phyloP scores from a whole-genome alignment of 768 basidiomycete species.

The Pseudohyphozyma bogoriensis region DNA sequence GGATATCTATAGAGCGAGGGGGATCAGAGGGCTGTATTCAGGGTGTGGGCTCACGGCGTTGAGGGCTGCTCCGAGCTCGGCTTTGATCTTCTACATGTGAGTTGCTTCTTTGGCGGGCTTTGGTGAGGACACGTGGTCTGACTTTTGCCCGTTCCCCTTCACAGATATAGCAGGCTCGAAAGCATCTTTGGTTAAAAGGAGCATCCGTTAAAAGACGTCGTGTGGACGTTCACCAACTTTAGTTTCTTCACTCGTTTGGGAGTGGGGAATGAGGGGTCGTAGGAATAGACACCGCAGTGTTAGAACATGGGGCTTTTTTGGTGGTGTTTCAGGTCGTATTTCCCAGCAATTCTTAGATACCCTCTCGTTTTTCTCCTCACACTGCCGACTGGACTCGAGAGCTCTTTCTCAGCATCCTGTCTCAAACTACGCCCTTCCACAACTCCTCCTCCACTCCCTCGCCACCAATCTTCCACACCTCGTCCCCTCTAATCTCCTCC shows the following conservation, averaged over 20 bases:
- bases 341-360: too few relatives aligned
- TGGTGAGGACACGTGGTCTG: too few relatives aligned
- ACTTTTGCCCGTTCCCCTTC: background rate
- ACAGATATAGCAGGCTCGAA: slow-evolving; percentile 25
- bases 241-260: too few relatives aligned
- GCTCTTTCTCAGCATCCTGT: too few relatives aligned
- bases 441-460: slow-evolving; percentile 1
- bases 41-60: slow-evolving; percentile 86
- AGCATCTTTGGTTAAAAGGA: slow-evolving; percentile 20
- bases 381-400: too few relatives aligned
- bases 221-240: too few relatives aligned
- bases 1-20: slow-evolving; percentile 64
- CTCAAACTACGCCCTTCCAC: background rate
- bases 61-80: slow-evolving; percentile 76
- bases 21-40: slow-evolving; percentile 75
- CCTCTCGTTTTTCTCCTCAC: too few relatives aligned
- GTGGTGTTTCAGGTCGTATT: too few relatives aligned
- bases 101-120: background rate
- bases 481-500: slow-evolving; percentile 8
- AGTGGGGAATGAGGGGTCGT: too few relatives aligned
- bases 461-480: background rate
- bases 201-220: too few relatives aligned
- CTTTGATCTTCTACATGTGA: slow-evolving; percentile 80
- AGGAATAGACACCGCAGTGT: too few relatives aligned
- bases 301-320: too few relatives aligned